These are phyloP conservation scores for Gaeumannomyces sp. DNA, from an alignment of 2,329 filamentous ascomycete species.

Conservation along the genomic window DNA sequence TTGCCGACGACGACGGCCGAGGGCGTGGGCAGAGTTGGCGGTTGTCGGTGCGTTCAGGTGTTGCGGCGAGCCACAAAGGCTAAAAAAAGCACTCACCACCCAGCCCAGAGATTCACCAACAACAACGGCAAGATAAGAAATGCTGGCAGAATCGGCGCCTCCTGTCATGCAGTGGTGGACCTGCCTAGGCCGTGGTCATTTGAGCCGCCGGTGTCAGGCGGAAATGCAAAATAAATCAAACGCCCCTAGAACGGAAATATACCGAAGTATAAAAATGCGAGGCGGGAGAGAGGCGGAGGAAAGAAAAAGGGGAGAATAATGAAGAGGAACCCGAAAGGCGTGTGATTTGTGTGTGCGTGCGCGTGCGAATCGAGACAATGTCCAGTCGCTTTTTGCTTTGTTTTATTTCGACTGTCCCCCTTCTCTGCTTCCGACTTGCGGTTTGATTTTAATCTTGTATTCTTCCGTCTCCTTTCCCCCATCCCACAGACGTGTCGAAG, in stretches of 20 bases:
- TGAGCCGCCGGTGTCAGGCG: not conserved
- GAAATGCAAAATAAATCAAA: not conserved
- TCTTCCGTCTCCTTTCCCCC: not conserved
- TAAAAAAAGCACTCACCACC: constrained; percentile 1
- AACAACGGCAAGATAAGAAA: not conserved
- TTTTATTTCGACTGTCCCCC: not conserved
- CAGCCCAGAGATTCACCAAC: not conserved
- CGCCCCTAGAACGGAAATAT: not conserved
- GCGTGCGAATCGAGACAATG: not conserved
- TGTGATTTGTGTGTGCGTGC: not conserved
- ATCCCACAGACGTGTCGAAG: not conserved
- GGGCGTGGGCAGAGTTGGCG: not conserved
- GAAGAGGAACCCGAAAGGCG: not conserved
- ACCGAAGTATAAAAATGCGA: not conserved
- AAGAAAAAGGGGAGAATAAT: not conserved
- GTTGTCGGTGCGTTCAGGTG: not conserved
- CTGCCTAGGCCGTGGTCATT: not conserved
- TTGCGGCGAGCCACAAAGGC: not conserved
- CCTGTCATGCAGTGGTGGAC: not conserved
- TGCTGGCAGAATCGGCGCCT: not conserved
- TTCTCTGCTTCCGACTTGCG: not conserved
- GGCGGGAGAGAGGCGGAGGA: too few species aligned
- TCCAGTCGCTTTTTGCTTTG: not conserved
- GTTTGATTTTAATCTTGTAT: not conserved
- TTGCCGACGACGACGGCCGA: not conserved